A percentile compares a stretch with the other conserved stretches of the same genome.
Conservation (phyloP, 2,329 filamentous ascomycete genomes). For the Microdochium trichocladiopsis region DNA sequence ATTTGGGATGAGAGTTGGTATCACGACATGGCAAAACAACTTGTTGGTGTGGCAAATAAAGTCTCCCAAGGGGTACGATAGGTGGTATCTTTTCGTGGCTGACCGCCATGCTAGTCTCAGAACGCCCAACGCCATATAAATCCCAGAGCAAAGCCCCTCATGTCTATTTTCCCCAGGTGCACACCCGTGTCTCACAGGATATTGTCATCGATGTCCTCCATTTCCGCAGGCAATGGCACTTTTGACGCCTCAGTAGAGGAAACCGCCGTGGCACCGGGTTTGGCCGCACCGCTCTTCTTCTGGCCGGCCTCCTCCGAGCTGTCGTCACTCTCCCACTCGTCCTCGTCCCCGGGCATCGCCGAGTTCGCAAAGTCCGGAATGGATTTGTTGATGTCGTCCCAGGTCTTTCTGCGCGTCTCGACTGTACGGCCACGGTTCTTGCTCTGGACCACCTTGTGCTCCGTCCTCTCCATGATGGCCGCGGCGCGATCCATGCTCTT, state of each 20-base stretch:
- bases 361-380: not conserved
- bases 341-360: conserved; percentile 3
- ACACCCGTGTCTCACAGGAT: conserved; percentile 9
- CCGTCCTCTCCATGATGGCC: conserved; percentile 51
- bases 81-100: not conserved
- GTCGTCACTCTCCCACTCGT: conserved; percentile 8
- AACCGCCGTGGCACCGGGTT: conserved; percentile 1
- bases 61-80: not conserved
- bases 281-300: not conserved
- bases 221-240: conserved; percentile 3
- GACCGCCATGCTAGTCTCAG: not conserved
- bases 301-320: conserved; percentile 4
- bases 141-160: not conserved
- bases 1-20: too few relatives aligned
- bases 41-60: not conserved
- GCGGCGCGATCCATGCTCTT: conserved; percentile 52
- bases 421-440: conserved; percentile 38
- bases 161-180: not conserved
- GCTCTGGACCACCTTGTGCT: conserved; percentile 48
- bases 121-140: not conserved
- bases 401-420: conserved; percentile 42
- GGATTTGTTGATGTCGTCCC: conserved; percentile 50
- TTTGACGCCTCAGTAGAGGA: not conserved
- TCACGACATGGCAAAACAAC: too few relatives aligned
- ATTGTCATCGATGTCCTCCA: conserved; percentile 9